Percentiles rank a stretch among this genome's conserved stretches.
Evolutionary conservation across 768 basidiomycete species (phyloP).

Genomic region (Tulasnella sp.): DNA sequence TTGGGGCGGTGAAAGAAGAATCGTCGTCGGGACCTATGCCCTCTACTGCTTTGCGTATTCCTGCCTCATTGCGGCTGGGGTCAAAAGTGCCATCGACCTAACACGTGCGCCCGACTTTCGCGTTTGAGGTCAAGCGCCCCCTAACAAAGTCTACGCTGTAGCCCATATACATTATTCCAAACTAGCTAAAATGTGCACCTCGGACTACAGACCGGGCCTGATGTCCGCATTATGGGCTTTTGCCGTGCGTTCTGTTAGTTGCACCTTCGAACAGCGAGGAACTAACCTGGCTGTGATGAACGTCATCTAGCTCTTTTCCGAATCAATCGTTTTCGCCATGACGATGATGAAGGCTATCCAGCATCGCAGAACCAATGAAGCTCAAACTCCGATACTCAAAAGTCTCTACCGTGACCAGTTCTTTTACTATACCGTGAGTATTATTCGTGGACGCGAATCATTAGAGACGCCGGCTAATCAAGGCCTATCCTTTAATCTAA

Average conservation of each 20-base stretch:
- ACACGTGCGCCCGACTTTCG: background rate
- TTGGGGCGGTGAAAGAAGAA: background rate
- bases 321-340: conserved; percentile 4
- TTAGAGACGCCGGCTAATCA: background rate
- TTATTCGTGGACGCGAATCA: background rate
- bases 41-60: background rate
- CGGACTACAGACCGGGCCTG: background rate
- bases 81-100: background rate
- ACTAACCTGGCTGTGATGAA: background rate
- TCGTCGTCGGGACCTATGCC: background rate
- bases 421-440: conserved; percentile 5
- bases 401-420: conserved; percentile 15
- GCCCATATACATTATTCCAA: background rate
- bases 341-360: background rate
- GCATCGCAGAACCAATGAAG: background rate
- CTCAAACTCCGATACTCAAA: background rate
- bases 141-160: background rate
- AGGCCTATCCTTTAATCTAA: background rate
- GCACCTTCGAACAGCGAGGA: background rate
- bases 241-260: background rate
- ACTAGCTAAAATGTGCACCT: background rate
- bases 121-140: background rate
- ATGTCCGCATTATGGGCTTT: background rate
- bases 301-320: background rate
- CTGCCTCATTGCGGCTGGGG: background rate